Base-by-base conservation (phyloP, 2,329 filamentous ascomycete genomes). In the Nemania sp. region DNA sequence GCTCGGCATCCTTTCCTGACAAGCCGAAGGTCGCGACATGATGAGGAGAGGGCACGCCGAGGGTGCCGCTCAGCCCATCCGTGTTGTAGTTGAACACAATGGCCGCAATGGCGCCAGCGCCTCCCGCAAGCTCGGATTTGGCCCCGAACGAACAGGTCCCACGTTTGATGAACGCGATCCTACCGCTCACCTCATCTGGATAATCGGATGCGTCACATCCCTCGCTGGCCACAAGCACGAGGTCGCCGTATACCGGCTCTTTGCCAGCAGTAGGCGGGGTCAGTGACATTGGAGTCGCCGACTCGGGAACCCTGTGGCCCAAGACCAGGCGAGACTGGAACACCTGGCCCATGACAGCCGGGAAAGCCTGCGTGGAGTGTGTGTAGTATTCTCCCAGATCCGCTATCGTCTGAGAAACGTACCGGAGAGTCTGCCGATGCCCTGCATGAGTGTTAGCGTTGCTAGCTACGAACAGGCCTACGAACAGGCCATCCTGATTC, bases 51-150 rank as follows among this genome's bases (percentile, higher is more conserved):
- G 86, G 84, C 0, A 74, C 76, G 9, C 86, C 88, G 3, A 94
- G 76, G 1, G 89, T 92, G 34, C 89, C 90, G 45, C 80, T 77
- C 1, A 91, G 72, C 3, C 73, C 69, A 1, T 83, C 88, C 1
- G 79, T 72, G 43, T 83, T 83, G 61, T 86, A 87, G 75, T 93
- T 91, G 73, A 89, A 92, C 44, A 94, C 77, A 12, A 94, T 73
- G 1, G 86, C 87, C 1, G 85, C 89, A 3, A 82, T 70, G 5
- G 90, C 90, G 17, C 89, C 88, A 1, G 87, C 87, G 43, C 75
- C 77, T 36, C 85, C 86, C 5, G 90, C 89, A 12, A 81, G 73
- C 48, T 78, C 79, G 1, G 86, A 86, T 74, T 94, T 94, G 54
- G 78, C 72, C 9, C 85, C 88, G 62, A 93, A 94, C 6, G 83